Percentiles rank a stretch among this genome's conserved stretches.
phyloP scores from a whole-genome alignment of 2,329 filamentous ascomycete species.

The Xylariales sp. region DNA sequence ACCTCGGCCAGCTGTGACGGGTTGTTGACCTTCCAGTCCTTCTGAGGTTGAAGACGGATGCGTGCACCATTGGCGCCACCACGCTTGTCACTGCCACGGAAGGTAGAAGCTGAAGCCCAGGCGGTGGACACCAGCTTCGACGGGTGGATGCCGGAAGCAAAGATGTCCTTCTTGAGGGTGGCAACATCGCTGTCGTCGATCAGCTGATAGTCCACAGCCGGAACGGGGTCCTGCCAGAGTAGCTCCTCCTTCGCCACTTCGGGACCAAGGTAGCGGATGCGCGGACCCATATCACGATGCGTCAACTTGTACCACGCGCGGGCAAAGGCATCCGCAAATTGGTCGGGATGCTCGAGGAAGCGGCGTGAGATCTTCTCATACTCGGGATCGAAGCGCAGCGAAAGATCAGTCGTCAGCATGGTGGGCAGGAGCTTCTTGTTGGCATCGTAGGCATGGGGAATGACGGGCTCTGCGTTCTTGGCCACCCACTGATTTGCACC shows the following conservation, averaged over 20 bases:
- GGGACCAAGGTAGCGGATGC: constrained; percentile 66
- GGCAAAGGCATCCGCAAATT: constrained; percentile 65
- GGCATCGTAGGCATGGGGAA: constrained; percentile 66
- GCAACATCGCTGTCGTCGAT: constrained; percentile 60
- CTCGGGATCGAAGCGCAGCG: constrained; percentile 64
- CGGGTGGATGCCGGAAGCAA: constrained; percentile 55
- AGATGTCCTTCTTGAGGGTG: constrained; percentile 64
- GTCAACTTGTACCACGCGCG: constrained; percentile 81
- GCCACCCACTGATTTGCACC: constrained; percentile 75
- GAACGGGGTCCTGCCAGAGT: constrained; percentile 73
- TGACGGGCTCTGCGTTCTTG: constrained; percentile 60
- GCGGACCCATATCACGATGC: constrained; percentile 74
- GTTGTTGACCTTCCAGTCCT: constrained; percentile 72
- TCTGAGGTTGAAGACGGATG: constrained; percentile 68
- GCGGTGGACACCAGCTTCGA: constrained; percentile 61
- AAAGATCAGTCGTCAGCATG: constrained; percentile 73
- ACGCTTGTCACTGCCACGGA: constrained; percentile 74
- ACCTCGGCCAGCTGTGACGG: constrained; percentile 60
- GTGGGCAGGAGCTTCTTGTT: constrained; percentile 69
- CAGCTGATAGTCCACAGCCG: constrained; percentile 50
- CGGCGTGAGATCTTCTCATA: constrained; percentile 73
- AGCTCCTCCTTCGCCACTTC: constrained; percentile 66
- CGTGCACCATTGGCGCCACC: constrained; percentile 77
- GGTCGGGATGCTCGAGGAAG: constrained; percentile 63
- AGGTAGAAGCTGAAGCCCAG: constrained; percentile 67